Conservation (phyloP, 2,329 filamentous ascomycete species). For the Penicillium expansum region DNA sequence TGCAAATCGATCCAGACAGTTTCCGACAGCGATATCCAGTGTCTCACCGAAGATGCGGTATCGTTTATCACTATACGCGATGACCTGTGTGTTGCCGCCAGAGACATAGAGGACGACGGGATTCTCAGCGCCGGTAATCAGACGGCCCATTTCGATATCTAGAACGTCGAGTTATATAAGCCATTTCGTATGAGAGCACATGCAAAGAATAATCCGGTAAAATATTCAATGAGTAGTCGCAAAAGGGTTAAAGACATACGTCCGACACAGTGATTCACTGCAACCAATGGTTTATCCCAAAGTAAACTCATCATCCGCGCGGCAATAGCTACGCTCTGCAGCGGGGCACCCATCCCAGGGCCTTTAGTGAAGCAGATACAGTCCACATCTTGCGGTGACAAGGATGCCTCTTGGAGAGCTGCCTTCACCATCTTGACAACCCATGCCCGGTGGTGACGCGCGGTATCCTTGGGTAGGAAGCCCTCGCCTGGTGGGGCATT, state of each 20-base stretch:
- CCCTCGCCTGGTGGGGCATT: slow-evolving; percentile 82
- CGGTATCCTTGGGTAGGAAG: slow-evolving; percentile 95
- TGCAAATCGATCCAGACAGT: slow-evolving; percentile 82
- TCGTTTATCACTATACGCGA: slow-evolving; percentile 58
- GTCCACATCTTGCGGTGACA: slow-evolving; percentile 63
- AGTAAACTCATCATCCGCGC: slow-evolving; percentile 53
- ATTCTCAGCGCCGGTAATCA: slow-evolving; percentile 85
- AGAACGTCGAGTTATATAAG: not conserved
- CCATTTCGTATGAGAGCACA: slow-evolving; percentile 37
- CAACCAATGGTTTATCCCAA: not conserved
- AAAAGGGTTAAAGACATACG: not conserved
- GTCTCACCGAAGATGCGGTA: slow-evolving; percentile 91
- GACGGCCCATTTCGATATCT: slow-evolving; percentile 95
- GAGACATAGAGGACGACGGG: slow-evolving; percentile 82
- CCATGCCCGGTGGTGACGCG: slow-evolving; percentile 79
- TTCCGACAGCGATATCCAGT: slow-evolving; percentile 94
- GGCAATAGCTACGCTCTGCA: slow-evolving; percentile 81
- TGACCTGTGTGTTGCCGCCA: not conserved
- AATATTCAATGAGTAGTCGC: not conserved
- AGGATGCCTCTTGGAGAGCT: slow-evolving; percentile 69
- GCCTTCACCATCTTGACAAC: slow-evolving; percentile 72
- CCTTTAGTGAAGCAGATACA: slow-evolving; percentile 96
- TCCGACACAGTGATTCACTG: not conserved
- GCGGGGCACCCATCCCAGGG: slow-evolving; percentile 92
- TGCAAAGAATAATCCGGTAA: slow-evolving; percentile 35